phyloP scores from a whole-genome alignment of 495 filamentous ascomycete species.

The Baudoinia panamericana region DNA sequence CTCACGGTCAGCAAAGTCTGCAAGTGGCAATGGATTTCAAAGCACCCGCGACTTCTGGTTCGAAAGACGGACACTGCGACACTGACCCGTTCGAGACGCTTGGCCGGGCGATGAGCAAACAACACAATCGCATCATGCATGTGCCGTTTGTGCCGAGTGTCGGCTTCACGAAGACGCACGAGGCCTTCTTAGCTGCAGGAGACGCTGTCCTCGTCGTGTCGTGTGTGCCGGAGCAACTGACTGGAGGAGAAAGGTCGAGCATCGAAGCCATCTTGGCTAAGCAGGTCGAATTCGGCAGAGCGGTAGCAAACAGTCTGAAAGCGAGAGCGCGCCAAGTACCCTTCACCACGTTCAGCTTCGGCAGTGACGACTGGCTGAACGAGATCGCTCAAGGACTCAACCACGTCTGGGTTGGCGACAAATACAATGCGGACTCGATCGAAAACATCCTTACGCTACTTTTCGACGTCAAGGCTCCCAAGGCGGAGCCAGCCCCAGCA shows the following conservation, averaged over 20 bases:
- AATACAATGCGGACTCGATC: slow-evolving; percentile 1
- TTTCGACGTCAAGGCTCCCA: background rate
- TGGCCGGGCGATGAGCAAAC: slow-evolving; percentile 25
- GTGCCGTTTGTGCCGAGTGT: slow-evolving; percentile 28
- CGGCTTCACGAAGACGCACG: slow-evolving; percentile 29
- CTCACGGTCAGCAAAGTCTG: background rate
- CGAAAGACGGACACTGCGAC: background rate
- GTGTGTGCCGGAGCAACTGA: slow-evolving; percentile 8
- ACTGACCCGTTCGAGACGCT: slow-evolving; percentile 33
- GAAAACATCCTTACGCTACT: slow-evolving; percentile 2
- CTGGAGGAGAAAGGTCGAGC: background rate
- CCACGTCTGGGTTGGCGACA: slow-evolving; percentile 3
- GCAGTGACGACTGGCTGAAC: slow-evolving; percentile 1
- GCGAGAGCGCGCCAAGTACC: slow-evolving; percentile 1
- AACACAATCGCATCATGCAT: slow-evolving; percentile 26
- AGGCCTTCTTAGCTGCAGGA: slow-evolving; percentile 25
- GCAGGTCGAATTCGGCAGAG: slow-evolving; percentile 4
- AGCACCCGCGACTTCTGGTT: too few relatives aligned
- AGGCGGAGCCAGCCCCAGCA: too few relatives aligned
- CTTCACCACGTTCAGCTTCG: slow-evolving; percentile 7
- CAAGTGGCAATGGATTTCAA: too few relatives aligned
- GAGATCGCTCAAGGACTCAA: background rate
- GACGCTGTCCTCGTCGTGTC: slow-evolving; percentile 27
- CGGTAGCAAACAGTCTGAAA: background rate
- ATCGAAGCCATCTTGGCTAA: slow-evolving; percentile 1